Evolutionary conservation across 208 protist species (phyloP), one percentile per base, ranked within the genome.

Genomic region (Leishmania tarentolae): DNA sequence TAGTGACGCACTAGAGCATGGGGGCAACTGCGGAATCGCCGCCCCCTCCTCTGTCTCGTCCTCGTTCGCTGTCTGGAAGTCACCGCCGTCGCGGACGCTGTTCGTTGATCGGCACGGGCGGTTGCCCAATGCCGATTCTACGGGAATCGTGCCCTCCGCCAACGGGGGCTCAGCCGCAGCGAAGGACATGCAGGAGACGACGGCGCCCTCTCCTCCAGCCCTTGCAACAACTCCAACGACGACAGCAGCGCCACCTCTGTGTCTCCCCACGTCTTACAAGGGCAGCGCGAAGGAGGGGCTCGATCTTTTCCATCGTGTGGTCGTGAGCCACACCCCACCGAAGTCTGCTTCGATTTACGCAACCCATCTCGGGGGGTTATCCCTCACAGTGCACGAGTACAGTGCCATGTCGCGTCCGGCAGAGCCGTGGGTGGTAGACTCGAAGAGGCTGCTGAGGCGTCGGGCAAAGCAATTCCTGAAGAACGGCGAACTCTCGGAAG

Each of bases 381-480:
- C 90, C 42, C 59, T 97, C 53, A 83, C 89, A 11, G 88, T 94
- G 37, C 88, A 95, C 77, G 91, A 97, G 86, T 97, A 90, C 87
- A 95, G 91, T 73, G 57, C 75, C 19, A 89, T 91, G 85, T 97
- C 93, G 35, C 86, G 86, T 59, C 92, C 92, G 0, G 40, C 87
- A 3, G 68, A 87, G 82, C 83, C 88, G 71, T 94, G 91, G 93
- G 72, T 79, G 21, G 76, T 92, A 40, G 61, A 81, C 28, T 86
- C 76, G 28, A 44, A 53, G 52, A 61, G 37, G 56, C 42, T 80
- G 73, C 73, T 88, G 15, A 88, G 80, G 79, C 87, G 80, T 68
- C 71, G 78, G 71, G 84, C 79, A n/a, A 82, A 80, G 79, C 8
- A 80, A 46, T 94, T 90, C 52, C 50, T 94, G 53, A 87, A 87